Base-by-base conservation (phyloP, 805 yeast genomes). In the Yamadazyma tumulicola region DNA sequence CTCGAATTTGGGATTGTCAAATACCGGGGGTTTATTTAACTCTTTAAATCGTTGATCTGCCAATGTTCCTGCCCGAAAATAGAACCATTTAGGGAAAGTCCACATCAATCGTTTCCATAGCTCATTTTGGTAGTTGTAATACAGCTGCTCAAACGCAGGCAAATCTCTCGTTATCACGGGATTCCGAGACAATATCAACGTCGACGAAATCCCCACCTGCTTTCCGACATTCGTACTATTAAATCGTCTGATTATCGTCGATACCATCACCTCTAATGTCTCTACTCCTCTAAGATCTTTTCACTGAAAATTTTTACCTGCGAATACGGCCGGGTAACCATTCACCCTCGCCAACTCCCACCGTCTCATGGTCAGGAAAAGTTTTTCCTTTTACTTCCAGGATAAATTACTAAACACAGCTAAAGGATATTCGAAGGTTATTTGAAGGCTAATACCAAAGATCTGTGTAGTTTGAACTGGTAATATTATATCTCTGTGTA, bases 1-100 rank as follows among this genome's bases (percentile, higher is more conserved):
- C 69, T 80, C 84, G 22, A 85, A 82, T 42, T 79, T 83, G 14
- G 85, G 83, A 42, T 80, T 81, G 43, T 78, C 77, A 24, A 78
- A 72, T 4, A 79, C 75, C 6, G 96, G 95, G 36, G 81, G 80
- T 39, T 70, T 75, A 55, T 91, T 95, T 19, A 81, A 80, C 48
- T 78, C 77, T 34, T 80, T 63, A 61, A 78, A 91, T 48, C 76
- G 77, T 55, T 87, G 85, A 56, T 87, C 96, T 3, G 95, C 77
- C 42, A 93, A 68, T 1, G 97, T 82, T 42, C 97, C 97, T 49
- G 76, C 81, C 54, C 83, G 85, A 67, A 81, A 93, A 64, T 89
- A 93, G 55, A 79, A 89, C 75, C 87, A 87, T 48, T 82, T 79
- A 4, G 98, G 97, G 60, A 93, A 93, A 0, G 97, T 88, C 96